Evolutionary conservation across 768 basidiomycete genomes (phyloP), one percentile per base, ranked within the genome.

Genomic region (Phylloporus sp.): DNA sequence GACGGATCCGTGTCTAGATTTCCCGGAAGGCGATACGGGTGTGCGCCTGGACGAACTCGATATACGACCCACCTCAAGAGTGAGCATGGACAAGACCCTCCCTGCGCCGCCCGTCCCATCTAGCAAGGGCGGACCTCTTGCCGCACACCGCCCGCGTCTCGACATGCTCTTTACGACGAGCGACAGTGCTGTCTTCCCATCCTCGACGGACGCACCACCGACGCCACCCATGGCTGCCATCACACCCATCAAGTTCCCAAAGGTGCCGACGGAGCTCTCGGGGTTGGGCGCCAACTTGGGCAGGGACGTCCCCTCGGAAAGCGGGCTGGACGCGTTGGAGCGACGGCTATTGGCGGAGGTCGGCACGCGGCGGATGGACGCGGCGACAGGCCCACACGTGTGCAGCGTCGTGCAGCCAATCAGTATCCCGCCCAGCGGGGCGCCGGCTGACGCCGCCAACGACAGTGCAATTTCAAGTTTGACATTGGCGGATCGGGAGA

Each of bases 241-340:
- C 47, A 65, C 57, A 7, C 66, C 64, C 29, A 50, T 66, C 44
- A 67, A 65, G 28, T 67, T 66, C 26, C 57, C 63, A 9, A 70
- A 70, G n/a, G 64, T 64, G 6, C 68, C 60, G 23, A 52, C 53
- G 17, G 63, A 63, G 23, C 20, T 56, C 24, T 59, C 56, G 1
- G 56, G 65, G 17, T 46, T 65, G 17, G 53, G 60, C 31, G 52
- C 55, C 11, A 57, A 57, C 39, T 27, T 53, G 20, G 57, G 56
- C 13, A 59, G 57, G 44, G 49, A 53, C 23, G 54, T 42, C 9
- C 45, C 41, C 5, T 56, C 50, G 33, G 79, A 78, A 54, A 80
- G 72, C 40, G 86, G 86, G 9, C 66, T 90, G 4, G 86, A 90
- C 52, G 86, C 81, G 4, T 67, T 90, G 8, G 87, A 90, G 59